Evolutionary conservation across 2,329 filamentous ascomycete genomes (phyloP), one percentile per base, ranked within the genome.

Genomic region (Zasmidium cellare): DNA sequence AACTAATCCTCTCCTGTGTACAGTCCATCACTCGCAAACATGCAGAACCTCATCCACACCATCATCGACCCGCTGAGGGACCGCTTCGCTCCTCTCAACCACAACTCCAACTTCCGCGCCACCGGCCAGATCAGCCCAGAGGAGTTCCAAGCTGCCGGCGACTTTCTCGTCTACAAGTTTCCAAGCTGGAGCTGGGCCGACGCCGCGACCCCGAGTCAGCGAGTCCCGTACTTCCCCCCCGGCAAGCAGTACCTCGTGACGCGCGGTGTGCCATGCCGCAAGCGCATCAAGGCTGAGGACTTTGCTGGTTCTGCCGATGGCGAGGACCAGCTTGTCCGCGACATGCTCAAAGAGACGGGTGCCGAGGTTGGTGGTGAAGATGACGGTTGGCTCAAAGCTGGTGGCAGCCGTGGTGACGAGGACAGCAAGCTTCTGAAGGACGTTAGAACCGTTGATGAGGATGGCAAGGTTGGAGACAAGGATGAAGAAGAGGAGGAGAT

Each of bases 81-180:
- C 78, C 88, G 88, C 68, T 93, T 96, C 76, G 91, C 93, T 12
- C 92, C 92, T 44, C 88, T 96, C 69, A 87, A 86, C 59, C 88
- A 96, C 75, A 96, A 87, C 53, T 97, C 93, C 2, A 97, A 91
- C 64, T 99, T 99, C 78, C 90, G 93, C 68, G 84, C 86, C 69
- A 96, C 92, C 3, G 94, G 94, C 65, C 90, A 97, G 79, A 94
- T 99, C 77, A 97, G 93, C 0, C 93, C 93, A 18, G 93, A 97
- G 72, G 94, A 99, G 82, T 99, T 99, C 76, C 83, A 97, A 51
- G 88, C 90, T 3, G 94, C 94, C 2, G 94, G 94, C 68, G 94
- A 99, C 79, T 99, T 97, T 75, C 87, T 99, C 38, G 92, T 96
- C 71, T 96, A 96, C 86, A 97, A 97, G 80, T 99, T 99, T 78